Base-by-base conservation (phyloP, 441 rosid species). In the Pelargonium cotyledonis region DNA sequence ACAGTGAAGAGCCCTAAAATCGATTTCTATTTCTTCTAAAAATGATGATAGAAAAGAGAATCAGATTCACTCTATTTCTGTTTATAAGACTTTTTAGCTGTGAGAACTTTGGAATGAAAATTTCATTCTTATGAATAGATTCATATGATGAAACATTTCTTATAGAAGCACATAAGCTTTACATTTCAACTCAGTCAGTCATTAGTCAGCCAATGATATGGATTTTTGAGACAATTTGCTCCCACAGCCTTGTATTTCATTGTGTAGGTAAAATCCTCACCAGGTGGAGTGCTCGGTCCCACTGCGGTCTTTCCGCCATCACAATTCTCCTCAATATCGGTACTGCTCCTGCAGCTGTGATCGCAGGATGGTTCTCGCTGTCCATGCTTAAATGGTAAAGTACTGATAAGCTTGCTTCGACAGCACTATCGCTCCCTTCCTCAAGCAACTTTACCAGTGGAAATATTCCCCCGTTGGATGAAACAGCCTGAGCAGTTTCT, bases 321-420 rank as follows among this genome's bases (percentile, higher is more conserved):
- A 92, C 82, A 71, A 90, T 89, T 72, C 86, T 88, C 75, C 88
- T 82, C 78, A 92, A 72, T 18, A 73, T 83, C 18, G 96, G 87
- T 26, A 83, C 89, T 18, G 94, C 96, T 68, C 94, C 90, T 0
- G 96, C 88, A 73, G 91, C 87, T 6, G 86, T 65, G 65, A 92
- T 89, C 1, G 89, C 86, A 0, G 83, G 35, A 63, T 90, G 96
- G 75, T 92, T 90, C 81, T 89, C 98, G 0, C 77, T 68, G 78
- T 92, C 89, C 96, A 89, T 89, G 82, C 96, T 87, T 66, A 90
- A 71, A 67, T 85, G 86, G 74, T 92, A 86, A 21, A 90, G 81
- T 51, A 92, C 77, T 0, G 89, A 79, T 15, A 88, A 77, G 64
- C 85, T 84, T 8, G 95, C 96, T 69, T 89, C 91, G 0, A 79